A percentile compares a stretch with the other conserved stretches of the same genome.
phyloP scores from a whole-genome alignment of 2,329 filamentous ascomycete species.

The Fusarium scirpi region DNA sequence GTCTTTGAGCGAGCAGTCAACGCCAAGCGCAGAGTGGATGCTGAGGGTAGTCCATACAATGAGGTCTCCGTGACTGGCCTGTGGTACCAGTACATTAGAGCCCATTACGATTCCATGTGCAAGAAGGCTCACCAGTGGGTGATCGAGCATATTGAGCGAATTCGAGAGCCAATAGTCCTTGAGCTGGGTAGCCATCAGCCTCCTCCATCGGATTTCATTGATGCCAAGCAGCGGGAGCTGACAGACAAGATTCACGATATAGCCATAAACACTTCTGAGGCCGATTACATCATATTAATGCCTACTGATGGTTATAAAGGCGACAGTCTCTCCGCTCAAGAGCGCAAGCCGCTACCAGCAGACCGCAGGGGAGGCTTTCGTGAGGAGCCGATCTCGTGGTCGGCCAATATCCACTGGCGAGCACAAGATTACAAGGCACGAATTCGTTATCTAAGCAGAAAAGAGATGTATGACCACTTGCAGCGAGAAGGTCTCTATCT shows the following conservation, averaged over 20 bases:
- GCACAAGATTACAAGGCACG: conserved; percentile 15
- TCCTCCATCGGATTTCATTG: not conserved
- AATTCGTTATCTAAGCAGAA: conserved; percentile 1
- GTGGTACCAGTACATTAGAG: conserved; percentile 46
- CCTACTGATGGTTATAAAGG: conserved; percentile 49
- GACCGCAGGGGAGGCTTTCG: conserved; percentile 3
- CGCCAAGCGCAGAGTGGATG: conserved; percentile 13
- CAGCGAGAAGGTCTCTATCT: not conserved
- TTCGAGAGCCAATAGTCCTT: conserved; percentile 31
- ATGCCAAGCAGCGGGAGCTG: conserved; percentile 32
- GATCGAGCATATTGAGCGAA: conserved; percentile 38
- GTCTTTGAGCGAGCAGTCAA: conserved; percentile 46
- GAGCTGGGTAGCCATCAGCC: conserved; percentile 13
- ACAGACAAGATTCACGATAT: conserved; percentile 45
- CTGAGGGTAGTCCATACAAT: not conserved
- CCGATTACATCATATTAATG: conserved; percentile 45
- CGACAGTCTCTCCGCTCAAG: conserved; percentile 23
- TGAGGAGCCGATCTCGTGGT: conserved; percentile 25
- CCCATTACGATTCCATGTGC: conserved; percentile 40
- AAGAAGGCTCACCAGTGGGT: conserved; percentile 45
- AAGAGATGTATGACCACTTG: conserved; percentile 2
- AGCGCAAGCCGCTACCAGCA: conserved; percentile 1
- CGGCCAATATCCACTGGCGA: conserved; percentile 12
- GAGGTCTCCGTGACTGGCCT: conserved; percentile 36
- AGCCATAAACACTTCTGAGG: conserved; percentile 32